Base-by-base conservation (phyloP, 2,329 filamentous ascomycete species). In the Xylaria sp. region DNA sequence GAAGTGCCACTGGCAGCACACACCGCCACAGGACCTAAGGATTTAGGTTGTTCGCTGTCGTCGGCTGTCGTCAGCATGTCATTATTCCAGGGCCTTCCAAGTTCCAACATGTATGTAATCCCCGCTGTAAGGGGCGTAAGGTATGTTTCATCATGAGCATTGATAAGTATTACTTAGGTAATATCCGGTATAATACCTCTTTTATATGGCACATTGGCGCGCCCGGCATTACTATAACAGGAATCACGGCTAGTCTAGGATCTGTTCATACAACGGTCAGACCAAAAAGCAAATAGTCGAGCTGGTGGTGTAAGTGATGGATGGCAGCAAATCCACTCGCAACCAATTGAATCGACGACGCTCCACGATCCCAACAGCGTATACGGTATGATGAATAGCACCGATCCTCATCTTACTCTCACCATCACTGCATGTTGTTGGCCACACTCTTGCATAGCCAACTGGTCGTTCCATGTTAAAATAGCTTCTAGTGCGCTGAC, bases 11-110 rank as follows among this genome's bases (percentile, higher is more conserved):
- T 29, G 37, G 40, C 6, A 25, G 2, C 23, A 4, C 15, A 15
- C 52, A 60, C 52, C 41, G 38, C 46, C 40, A 61, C 53, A 53
- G 15, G n/a, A 11, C 31, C 51, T 29, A n/a, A n/a, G n/a, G n/a
- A n/a, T n/a, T n/a, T n/a, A n/a, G n/a, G n/a, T n/a, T n/a, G n/a
- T n/a, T n/a, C n/a, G n/a, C n/a, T n/a, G n/a, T n/a, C n/a, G n/a
- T n/a, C n/a, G n/a, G n/a, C n/a, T n/a, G n/a, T n/a, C n/a, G n/a
- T n/a, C n/a, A n/a, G n/a, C n/a, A n/a, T n/a, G n/a, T n/a, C n/a
- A n/a, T n/a, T n/a, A n/a, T n/a, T n/a, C n/a, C n/a, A n/a, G n/a
- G n/a, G n/a, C n/a, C n/a, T n/a, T n/a, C n/a, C n/a, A n/a, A n/a
- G n/a, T n/a, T n/a, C n/a, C n/a, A n/a, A n/a, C n/a, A n/a, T n/a